These are phyloP conservation scores for Teratosphaeria viscida DNA, from an alignment of 2,329 filamentous ascomycete genomes.

Conservation along the genomic window DNA sequence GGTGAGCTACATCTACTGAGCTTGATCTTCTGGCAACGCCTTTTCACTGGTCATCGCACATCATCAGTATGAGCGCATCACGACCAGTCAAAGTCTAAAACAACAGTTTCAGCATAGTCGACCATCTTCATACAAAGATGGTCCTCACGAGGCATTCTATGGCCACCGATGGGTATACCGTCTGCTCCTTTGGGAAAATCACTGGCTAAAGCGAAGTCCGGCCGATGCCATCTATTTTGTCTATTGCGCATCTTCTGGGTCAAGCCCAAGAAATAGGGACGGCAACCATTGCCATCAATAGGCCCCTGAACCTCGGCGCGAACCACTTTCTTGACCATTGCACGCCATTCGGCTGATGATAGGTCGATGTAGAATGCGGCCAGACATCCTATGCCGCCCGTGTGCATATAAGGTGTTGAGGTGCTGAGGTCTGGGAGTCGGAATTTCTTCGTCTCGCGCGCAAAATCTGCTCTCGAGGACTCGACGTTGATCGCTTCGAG, in stretches of 20 bases:
- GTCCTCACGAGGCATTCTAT: conserved; percentile 11
- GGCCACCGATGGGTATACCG: conserved; percentile 8
- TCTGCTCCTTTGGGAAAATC: conserved; percentile 13
- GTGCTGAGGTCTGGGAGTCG: conserved; percentile 34
- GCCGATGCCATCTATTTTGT: conserved; percentile 33
- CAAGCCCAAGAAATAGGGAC: conserved; percentile 26
- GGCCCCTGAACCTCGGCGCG: conserved; percentile 33
- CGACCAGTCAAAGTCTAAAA: conserved; percentile 18
- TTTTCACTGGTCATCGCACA: background rate
- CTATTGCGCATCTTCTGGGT: conserved; percentile 31
- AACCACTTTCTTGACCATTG: conserved; percentile 35
- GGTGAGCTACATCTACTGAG: background rate
- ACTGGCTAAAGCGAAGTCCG: conserved; percentile 5
- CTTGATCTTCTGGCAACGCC: background rate
- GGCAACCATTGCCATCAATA: conserved; percentile 14
- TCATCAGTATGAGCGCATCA: background rate
- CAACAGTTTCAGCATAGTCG: conserved; percentile 13
- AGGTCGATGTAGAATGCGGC: conserved; percentile 37
- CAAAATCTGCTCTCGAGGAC: conserved; percentile 21
- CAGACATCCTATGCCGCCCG: conserved; percentile 31
- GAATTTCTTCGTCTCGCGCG: conserved; percentile 30
- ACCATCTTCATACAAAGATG: conserved; percentile 23
- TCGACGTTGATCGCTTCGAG: conserved; percentile 32
- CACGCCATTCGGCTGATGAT: conserved; percentile 33
- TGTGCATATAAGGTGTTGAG: conserved; percentile 32